phyloP scores from a whole-genome alignment of 257 asterid genomes.

The Solanum clarkiae region DNA sequence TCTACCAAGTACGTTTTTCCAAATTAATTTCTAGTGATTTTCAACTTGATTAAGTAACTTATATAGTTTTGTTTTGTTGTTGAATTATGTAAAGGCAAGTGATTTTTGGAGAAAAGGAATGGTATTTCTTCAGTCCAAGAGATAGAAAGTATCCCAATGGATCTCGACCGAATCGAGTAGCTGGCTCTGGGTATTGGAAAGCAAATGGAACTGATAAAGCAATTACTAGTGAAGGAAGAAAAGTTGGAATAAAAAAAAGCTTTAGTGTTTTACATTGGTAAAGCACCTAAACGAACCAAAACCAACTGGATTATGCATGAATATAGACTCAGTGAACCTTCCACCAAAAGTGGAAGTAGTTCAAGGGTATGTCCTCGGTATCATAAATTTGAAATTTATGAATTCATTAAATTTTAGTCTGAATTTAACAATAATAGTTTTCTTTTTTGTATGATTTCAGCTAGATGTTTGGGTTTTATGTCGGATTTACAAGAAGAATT shows the following conservation, averaged over 20 bases:
- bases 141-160: constrained; percentile 1
- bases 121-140: constrained; percentile 73
- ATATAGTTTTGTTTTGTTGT: too few species aligned
- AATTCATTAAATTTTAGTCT: background rate
- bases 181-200: constrained; percentile 86
- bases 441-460: background rate
- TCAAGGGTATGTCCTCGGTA: constrained; percentile 15
- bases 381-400: background rate
- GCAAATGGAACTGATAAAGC: constrained; percentile 77
- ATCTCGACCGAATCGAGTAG: constrained; percentile 32
- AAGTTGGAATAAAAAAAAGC: constrained; percentile 78
- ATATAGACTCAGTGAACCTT: constrained; percentile 43
- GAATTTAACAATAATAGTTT: background rate
- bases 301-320: constrained; percentile 96
- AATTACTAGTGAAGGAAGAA: constrained; percentile 44
- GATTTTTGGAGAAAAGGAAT: constrained; percentile 74
- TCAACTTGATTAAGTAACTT: constrained; percentile 25
- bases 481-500: constrained; percentile 27
- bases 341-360: constrained; percentile 26
- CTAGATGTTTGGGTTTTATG: constrained; percentile 58
- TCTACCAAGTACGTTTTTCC: constrained; percentile 6
- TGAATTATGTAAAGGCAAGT: background rate
- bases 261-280: constrained; percentile 70
- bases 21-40: background rate
- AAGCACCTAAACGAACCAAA: constrained; percentile 81